Evolutionary conservation across 1,284 basidiomycete genomes (phyloP).

Genomic region (Cutaneotrichosporon cutaneum): DNA sequence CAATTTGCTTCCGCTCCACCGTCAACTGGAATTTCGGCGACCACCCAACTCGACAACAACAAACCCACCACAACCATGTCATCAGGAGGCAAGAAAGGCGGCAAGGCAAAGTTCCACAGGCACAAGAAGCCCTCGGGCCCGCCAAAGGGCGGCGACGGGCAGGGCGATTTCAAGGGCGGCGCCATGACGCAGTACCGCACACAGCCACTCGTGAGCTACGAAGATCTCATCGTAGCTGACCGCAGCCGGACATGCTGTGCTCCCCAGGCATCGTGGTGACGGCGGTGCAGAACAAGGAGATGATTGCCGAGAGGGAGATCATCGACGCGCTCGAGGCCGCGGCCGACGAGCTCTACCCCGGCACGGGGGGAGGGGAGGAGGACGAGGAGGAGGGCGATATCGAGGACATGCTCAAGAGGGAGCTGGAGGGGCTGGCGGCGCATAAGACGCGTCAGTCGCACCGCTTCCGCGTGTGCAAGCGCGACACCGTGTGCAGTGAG

Average conservation of each 20-base stretch:
- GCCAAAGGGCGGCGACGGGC: slow-evolving; percentile 23
- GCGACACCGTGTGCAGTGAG: slow-evolving; percentile 37
- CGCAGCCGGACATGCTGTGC: slow-evolving; percentile 38
- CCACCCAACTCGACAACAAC: not conserved
- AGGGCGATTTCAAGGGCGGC: slow-evolving; percentile 21
- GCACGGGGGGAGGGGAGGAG: slow-evolving; percentile 27
- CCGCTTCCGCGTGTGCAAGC: slow-evolving; percentile 37
- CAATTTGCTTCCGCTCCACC: not conserved
- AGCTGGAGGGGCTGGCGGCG: slow-evolving; percentile 35
- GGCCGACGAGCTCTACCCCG: slow-evolving; percentile 47
- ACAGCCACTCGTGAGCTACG: slow-evolving; percentile 22
- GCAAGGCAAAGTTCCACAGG: slow-evolving; percentile 1
- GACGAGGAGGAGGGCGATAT: slow-evolving; percentile 37
- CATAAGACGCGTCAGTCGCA: slow-evolving; percentile 33
- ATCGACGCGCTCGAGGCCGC: slow-evolving; percentile 43
- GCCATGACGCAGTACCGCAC: slow-evolving; percentile 19
- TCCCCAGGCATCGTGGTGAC: slow-evolving; percentile 42
- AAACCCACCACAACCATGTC: not conserved
- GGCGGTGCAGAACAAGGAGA: slow-evolving; percentile 41
- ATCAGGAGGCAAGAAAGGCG: not conserved
- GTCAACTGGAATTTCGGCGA: not conserved
- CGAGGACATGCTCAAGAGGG: slow-evolving; percentile 43
- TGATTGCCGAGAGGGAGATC: slow-evolving; percentile 43
- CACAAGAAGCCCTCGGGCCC: slow-evolving; percentile 64
- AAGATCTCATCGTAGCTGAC: not conserved